Percentiles rank a stretch among this genome's conserved stretches.
Conservation (phyloP, 176 grass and related monocot genomes). For the Oryza coarctata region DNA sequence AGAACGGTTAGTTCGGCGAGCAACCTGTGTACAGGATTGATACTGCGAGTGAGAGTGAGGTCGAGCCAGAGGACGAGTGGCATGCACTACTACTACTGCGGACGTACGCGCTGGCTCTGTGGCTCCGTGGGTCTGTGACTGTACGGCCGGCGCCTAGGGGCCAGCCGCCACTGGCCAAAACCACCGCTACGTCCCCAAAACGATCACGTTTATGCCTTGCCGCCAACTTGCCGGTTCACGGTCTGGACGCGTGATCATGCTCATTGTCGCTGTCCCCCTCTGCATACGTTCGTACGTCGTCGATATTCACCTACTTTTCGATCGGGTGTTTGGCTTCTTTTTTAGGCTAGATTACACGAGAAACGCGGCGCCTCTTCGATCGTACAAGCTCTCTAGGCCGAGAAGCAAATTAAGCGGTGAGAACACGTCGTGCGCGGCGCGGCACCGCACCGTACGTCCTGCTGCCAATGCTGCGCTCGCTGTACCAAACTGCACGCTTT, state of each 20-base stretch:
- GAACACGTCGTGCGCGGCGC: background rate
- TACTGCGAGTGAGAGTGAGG: too few relatives aligned
- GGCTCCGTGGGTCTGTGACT: too few relatives aligned
- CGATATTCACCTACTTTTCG: background rate
- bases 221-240: background rate
- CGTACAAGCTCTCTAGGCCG: background rate
- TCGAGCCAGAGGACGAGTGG: too few relatives aligned
- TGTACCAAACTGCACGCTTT: conserved; percentile 1
- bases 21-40: background rate
- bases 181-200: background rate
- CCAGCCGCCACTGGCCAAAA: background rate
- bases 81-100: too few relatives aligned
- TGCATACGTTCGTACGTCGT: background rate
- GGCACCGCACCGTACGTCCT: background rate
- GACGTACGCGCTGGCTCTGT: background rate
- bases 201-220: background rate
- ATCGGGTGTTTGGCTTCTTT: background rate
- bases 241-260: background rate
- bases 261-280: background rate
- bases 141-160: too few relatives aligned
- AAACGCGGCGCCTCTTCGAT: background rate
- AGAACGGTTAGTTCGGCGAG: background rate
- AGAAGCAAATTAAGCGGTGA: background rate
- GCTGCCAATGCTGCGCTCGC: background rate
- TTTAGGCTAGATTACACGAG: background rate